These are phyloP conservation scores for Stentor coeruleus DNA, from an alignment of 73 alveolate genomes.

Conservation along the genomic window DNA sequence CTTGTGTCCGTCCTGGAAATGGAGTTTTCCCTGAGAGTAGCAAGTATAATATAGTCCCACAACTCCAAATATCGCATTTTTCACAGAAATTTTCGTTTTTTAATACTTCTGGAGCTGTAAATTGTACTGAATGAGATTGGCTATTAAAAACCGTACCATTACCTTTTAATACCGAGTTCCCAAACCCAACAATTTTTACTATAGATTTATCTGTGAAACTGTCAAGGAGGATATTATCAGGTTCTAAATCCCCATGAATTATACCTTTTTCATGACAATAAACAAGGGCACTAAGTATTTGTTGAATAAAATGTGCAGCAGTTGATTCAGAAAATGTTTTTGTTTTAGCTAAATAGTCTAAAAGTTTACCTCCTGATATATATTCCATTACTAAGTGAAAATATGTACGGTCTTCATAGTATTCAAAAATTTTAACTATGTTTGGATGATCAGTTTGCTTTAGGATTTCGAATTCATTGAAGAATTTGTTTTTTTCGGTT, in stretches of 20 bases:
- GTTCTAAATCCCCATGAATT: not conserved
- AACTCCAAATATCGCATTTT: slow-evolving; percentile 48
- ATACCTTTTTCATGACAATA: not conserved
- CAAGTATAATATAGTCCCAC: slow-evolving; percentile 41
- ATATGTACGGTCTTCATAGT: slow-evolving; percentile 39
- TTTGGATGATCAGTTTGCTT: slow-evolving; percentile 43
- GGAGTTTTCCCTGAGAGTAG: slow-evolving; percentile 34
- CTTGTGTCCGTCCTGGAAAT: slow-evolving; percentile 30
- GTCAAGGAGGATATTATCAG: not conserved
- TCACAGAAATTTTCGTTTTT: slow-evolving; percentile 35
- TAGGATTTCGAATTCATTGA: slow-evolving; percentile 36
- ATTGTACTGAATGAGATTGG: slow-evolving; percentile 28
- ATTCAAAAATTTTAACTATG: slow-evolving; percentile 36
- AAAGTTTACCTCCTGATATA: slow-evolving; percentile 16
- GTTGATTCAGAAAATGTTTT: not conserved
- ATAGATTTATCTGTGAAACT: not conserved
- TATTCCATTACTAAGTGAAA: slow-evolving; percentile 38
- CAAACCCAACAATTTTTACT: not conserved
- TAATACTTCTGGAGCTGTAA: slow-evolving; percentile 46
- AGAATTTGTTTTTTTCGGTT: not conserved
- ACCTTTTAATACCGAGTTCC: not conserved
- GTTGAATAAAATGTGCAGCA: not conserved
- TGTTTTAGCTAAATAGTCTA: not conserved
- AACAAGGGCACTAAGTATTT: not conserved
- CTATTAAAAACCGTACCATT: not conserved